phyloP scores from a whole-genome alignment of 768 basidiomycete genomes.

The Russula vinacea region DNA sequence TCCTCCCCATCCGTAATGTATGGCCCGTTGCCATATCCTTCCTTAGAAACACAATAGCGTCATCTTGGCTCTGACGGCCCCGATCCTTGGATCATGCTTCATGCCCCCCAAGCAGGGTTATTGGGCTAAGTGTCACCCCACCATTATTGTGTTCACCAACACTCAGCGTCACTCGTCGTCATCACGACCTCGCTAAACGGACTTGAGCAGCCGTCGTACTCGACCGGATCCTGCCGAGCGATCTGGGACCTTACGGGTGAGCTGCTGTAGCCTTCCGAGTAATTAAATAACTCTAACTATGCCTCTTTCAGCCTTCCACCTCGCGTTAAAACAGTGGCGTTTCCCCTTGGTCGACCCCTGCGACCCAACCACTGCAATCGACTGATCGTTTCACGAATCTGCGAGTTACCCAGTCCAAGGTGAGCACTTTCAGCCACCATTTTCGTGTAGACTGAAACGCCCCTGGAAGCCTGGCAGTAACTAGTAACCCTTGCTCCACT shows the following conservation, averaged over 20 bases:
- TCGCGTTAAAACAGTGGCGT: neutral
- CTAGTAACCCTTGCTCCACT: too few relatives aligned
- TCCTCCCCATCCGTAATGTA: neutral
- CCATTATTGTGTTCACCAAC: constrained; percentile 3
- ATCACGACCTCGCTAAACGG: constrained; percentile 5
- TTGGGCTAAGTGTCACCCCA: neutral
- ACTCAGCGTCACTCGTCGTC: neutral
- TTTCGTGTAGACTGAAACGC: too few relatives aligned
- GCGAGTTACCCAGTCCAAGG: neutral
- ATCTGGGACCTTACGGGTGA: neutral
- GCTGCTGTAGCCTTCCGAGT: neutral
- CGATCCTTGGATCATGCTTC: neutral
- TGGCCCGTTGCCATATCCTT: neutral
- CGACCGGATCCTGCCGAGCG: neutral
- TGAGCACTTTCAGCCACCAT: too few relatives aligned
- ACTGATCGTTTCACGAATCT: neutral
- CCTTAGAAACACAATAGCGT: constrained; percentile 4
- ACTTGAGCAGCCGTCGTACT: neutral
- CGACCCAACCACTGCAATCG: neutral
- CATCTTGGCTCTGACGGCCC: neutral
- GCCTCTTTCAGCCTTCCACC: neutral
- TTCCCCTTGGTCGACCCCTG: neutral
- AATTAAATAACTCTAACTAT: neutral
- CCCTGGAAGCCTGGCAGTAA: too few relatives aligned
- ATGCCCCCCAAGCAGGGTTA: neutral